Percentiles rank a stretch among this genome's conserved stretches.
Evolutionary conservation across 257 asterid species (phyloP).

Genomic region (Fraxinus pennsylvanica): DNA sequence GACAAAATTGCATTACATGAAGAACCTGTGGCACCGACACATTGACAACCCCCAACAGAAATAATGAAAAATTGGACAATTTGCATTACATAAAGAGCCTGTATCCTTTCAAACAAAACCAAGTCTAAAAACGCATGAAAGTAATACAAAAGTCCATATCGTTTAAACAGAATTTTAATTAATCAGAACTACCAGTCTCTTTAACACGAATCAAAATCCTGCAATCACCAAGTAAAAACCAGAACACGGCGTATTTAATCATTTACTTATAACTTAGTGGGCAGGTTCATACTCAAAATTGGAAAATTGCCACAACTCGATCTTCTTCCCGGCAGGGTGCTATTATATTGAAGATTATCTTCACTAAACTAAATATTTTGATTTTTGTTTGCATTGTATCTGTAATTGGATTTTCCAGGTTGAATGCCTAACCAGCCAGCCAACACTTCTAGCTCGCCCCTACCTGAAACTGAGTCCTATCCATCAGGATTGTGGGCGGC

Average conservation of each 20-base stretch:
- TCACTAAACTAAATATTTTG: too few relatives aligned
- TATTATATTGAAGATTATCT: background rate
- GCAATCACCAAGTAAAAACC: background rate
- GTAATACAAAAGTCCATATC: background rate
- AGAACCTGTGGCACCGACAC: too few relatives aligned
- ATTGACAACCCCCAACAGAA: background rate
- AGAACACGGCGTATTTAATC: background rate
- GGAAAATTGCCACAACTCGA: background rate
- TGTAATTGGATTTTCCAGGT: background rate
- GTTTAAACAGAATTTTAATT: background rate
- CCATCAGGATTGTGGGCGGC: background rate
- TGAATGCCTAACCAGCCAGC: background rate
- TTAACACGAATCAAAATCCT: background rate
- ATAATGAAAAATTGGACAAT: background rate
- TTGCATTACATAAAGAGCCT: background rate
- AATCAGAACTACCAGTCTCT: background rate
- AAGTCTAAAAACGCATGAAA: background rate
- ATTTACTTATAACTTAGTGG: background rate
- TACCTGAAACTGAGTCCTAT: background rate
- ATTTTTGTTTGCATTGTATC: background rate
- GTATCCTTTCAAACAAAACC: background rate
- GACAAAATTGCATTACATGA: too few relatives aligned
- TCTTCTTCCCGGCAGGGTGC: background rate
- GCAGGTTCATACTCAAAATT: background rate
- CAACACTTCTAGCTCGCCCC: background rate